A percentile compares a stretch with the other conserved stretches of the same genome.
Evolutionary conservation across 169 alveolate species (phyloP).

Genomic region (Eimeria praecox): DNA sequence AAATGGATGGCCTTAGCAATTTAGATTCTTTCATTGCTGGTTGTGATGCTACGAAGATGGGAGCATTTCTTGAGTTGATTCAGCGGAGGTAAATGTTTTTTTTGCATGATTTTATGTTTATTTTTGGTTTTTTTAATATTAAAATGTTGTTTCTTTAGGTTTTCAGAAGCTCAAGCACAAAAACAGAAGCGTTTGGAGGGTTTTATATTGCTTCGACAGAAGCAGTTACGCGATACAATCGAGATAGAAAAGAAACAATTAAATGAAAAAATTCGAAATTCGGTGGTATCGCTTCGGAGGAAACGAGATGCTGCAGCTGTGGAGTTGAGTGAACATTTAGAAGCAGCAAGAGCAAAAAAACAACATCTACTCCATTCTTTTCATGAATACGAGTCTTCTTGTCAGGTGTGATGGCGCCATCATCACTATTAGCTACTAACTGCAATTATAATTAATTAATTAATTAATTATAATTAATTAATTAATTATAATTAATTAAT

Average conservation of each 20-base stretch:
- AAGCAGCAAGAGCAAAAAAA: background rate
- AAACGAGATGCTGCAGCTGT: slow-evolving; percentile 19
- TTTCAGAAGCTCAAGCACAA: background rate
- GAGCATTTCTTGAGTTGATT: background rate
- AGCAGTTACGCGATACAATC: background rate
- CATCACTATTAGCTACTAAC: background rate
- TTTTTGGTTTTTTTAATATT: background rate
- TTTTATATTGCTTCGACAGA: background rate
- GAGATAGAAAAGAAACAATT: background rate
- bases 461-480: too few species aligned
- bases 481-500: too few species aligned
- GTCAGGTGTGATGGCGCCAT: too few species aligned
- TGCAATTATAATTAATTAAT: background rate
- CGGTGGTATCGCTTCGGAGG: background rate
- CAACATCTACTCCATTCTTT: background rate
- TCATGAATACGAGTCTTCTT: background rate
- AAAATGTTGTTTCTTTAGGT: background rate
- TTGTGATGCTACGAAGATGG: slow-evolving; percentile 24
- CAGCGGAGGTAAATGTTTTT: slow-evolving; percentile 8
- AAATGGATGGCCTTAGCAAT: background rate
- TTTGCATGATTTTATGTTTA: background rate
- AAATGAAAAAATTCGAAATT: background rate
- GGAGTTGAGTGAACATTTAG: background rate
- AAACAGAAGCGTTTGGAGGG: background rate
- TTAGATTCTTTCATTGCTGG: slow-evolving; percentile 1